phyloP scores from a whole-genome alignment of 1,284 basidiomycete species.

The Austroboletus novae-zelandiae region DNA sequence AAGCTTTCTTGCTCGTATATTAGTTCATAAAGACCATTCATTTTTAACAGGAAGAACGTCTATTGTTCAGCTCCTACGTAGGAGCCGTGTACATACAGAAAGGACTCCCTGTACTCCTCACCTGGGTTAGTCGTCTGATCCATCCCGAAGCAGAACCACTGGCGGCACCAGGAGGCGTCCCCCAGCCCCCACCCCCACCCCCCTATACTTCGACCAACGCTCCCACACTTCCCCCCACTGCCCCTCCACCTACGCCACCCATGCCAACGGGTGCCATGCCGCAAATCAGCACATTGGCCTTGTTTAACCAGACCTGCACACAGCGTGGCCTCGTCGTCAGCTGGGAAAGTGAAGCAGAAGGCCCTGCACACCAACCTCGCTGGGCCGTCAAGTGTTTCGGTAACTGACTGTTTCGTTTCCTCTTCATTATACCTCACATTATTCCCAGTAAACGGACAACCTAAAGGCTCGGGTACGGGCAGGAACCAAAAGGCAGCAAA shows the following conservation, averaged over 20 bases:
- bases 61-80: constrained; percentile 50
- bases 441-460: constrained; percentile 42
- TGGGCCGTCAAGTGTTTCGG: constrained; percentile 53
- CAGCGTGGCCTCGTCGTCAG: constrained; percentile 40
- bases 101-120: constrained; percentile 39
- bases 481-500: constrained; percentile 55
- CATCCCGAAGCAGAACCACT: constrained; percentile 41
- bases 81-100: constrained; percentile 49
- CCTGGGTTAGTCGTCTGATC: constrained; percentile 50
- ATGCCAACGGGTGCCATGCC: background rate
- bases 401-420: constrained; percentile 28
- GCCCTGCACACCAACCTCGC: constrained; percentile 50
- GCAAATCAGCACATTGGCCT: constrained; percentile 40
- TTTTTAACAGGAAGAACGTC: constrained; percentile 42
- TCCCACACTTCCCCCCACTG: constrained; percentile 11
- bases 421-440: constrained; percentile 2
- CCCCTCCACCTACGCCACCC: constrained; percentile 13
- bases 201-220: constrained; percentile 18
- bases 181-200: constrained; percentile 19
- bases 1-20: background rate
- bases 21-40: background rate
- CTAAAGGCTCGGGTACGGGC: constrained; percentile 43
- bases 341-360: constrained; percentile 44
- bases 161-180: constrained; percentile 25
- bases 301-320: constrained; percentile 52